phyloP scores from a whole-genome alignment of 495 filamentous ascomycete genomes.

The Tuber aestivum region DNA sequence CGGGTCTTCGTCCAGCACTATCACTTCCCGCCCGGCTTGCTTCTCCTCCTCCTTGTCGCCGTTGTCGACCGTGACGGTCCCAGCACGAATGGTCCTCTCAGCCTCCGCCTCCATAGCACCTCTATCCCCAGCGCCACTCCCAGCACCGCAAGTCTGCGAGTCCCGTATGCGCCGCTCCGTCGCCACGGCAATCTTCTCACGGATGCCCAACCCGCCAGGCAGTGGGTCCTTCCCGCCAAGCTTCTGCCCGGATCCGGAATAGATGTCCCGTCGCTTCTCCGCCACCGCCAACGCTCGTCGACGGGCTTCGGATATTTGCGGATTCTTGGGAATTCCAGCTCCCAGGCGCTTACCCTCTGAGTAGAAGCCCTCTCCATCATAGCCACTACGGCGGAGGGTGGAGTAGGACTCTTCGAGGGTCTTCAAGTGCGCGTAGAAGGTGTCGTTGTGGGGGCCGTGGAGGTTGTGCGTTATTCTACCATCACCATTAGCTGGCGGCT shows the following conservation, averaged over 20 bases:
- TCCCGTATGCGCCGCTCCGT: slow-evolving; percentile 62
- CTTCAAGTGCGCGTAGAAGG: slow-evolving; percentile 82
- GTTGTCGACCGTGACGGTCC: slow-evolving; percentile 70
- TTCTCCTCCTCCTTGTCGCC: not conserved
- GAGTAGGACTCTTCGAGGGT: slow-evolving; percentile 81
- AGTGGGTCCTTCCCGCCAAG: slow-evolving; percentile 54
- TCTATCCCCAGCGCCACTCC: slow-evolving; percentile 51
- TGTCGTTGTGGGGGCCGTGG: slow-evolving; percentile 71
- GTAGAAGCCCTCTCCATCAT: slow-evolving; percentile 87
- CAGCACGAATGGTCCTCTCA: slow-evolving; percentile 63
- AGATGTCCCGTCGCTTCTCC: slow-evolving; percentile 59
- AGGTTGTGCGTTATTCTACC: slow-evolving; percentile 69
- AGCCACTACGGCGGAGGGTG: slow-evolving; percentile 67
- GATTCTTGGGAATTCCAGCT: slow-evolving; percentile 39
- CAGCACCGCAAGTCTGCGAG: slow-evolving; percentile 68
- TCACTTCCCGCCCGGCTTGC: not conserved
- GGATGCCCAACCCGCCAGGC: slow-evolving; percentile 62
- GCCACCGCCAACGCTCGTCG: slow-evolving; percentile 69
- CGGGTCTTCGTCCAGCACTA: slow-evolving; percentile 59
- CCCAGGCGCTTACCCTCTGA: slow-evolving; percentile 69
- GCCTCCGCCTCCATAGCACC: slow-evolving; percentile 57
- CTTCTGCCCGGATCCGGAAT: slow-evolving; percentile 62
- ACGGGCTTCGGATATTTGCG: slow-evolving; percentile 65
- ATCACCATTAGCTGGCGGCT: slow-evolving; percentile 33
- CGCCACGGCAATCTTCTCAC: slow-evolving; percentile 67